These are phyloP conservation scores for Orbilia oligospora DNA, from an alignment of 2,329 filamentous ascomycete species.

Conservation along the genomic window DNA sequence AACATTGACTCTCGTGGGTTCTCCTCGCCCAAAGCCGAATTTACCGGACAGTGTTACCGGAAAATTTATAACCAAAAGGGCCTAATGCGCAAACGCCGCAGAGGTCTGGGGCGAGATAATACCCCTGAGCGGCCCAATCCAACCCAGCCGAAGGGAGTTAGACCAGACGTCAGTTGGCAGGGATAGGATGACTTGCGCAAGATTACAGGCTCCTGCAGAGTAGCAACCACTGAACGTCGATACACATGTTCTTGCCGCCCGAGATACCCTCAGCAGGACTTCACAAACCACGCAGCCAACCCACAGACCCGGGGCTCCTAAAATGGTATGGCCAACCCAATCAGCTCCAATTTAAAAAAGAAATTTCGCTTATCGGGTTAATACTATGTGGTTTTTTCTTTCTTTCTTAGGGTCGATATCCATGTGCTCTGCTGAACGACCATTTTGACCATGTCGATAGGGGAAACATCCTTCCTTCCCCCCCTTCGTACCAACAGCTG, in stretches of 20 bases:
- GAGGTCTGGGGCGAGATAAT: constrained; percentile 13
- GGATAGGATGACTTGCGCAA: constrained; percentile 51
- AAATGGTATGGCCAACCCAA: constrained; percentile 37
- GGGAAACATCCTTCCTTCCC: constrained; percentile 31
- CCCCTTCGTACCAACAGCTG: constrained; percentile 35
- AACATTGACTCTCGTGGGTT: not conserved
- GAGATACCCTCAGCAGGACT: not conserved
- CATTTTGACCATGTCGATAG: constrained; percentile 39
- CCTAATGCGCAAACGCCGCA: constrained; percentile 32
- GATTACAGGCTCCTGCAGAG: constrained; percentile 58
- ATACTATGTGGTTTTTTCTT: constrained; percentile 25
- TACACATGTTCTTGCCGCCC: constrained; percentile 37
- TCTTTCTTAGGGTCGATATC: constrained; percentile 27
- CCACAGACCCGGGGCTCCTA: constrained; percentile 13
- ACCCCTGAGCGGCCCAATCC: constrained; percentile 36
- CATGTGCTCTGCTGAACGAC: constrained; percentile 31
- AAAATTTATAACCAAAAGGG: constrained; percentile 45
- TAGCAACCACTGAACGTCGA: constrained; percentile 1
- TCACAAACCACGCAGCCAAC: constrained; percentile 3
- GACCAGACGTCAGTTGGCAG: constrained; percentile 37
- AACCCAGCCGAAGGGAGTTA: constrained; percentile 25
- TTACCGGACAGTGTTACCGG: constrained; percentile 33
- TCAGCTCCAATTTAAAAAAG: constrained; percentile 52
- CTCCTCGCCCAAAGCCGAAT: constrained; percentile 36
- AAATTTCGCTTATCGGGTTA: constrained; percentile 61